Percentiles rank a stretch among this genome's conserved stretches.
Evolutionary conservation across 805 yeast genomes (phyloP).

Genomic region (Myxozyma melibiosi): DNA sequence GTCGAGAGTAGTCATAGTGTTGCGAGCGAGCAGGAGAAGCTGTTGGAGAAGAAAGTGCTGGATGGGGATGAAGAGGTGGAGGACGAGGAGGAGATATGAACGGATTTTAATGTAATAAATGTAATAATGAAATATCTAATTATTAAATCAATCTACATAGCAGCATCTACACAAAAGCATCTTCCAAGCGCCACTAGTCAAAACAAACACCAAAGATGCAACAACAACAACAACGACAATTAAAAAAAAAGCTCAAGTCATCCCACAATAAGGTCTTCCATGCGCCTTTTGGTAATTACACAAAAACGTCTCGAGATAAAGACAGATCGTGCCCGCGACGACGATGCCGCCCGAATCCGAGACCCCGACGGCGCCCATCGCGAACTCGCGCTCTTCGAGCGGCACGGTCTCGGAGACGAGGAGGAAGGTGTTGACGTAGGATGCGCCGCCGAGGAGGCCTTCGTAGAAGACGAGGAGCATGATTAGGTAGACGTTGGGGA

Average conservation of each 20-base stretch:
- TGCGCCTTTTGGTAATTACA: conserved; percentile 69
- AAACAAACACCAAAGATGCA: neutral
- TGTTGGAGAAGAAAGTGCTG: conserved; percentile 22
- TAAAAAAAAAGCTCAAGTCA: conserved; percentile 38
- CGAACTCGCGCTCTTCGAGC: conserved; percentile 64
- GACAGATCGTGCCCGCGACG: conserved; percentile 73
- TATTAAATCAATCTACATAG: neutral
- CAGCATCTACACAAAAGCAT: neutral
- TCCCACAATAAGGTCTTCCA: conserved; percentile 80
- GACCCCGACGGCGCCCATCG: conserved; percentile 80
- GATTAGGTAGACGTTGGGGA: conserved; percentile 63
- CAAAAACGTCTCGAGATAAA: conserved; percentile 70
- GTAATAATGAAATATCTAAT: neutral
- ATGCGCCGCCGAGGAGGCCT: conserved; percentile 83
- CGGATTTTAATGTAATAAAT: neutral
- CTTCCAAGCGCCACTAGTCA: neutral
- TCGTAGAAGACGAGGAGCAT: conserved; percentile 76
- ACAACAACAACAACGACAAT: neutral
- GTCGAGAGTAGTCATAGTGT: conserved; percentile 10
- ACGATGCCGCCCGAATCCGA: conserved; percentile 86
- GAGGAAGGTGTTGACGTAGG: conserved; percentile 87
- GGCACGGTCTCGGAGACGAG: conserved; percentile 64
- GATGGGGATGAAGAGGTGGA: conserved; percentile 34
- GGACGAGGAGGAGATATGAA: conserved; percentile 18
- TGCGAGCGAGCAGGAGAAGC: conserved; percentile 12